Conservation (phyloP, 2,329 filamentous ascomycete genomes). For the Stachybotrys elegans region DNA sequence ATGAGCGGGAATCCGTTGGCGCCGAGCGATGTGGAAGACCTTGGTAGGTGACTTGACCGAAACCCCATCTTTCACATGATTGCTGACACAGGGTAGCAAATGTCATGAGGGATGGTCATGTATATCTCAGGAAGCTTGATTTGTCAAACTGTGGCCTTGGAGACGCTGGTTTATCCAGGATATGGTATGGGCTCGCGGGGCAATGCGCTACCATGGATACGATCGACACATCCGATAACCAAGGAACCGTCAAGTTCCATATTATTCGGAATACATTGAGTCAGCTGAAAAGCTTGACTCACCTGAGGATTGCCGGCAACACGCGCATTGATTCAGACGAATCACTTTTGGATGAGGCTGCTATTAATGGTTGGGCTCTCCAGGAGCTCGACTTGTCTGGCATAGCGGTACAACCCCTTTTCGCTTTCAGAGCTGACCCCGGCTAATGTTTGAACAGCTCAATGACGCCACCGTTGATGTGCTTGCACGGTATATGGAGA, state of each 20-base stretch:
- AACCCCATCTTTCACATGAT: not conserved
- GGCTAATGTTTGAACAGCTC: conserved; percentile 28
- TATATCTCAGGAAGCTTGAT: conserved; percentile 42
- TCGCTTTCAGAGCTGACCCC: too few relatives aligned
- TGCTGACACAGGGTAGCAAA: conserved; percentile 21
- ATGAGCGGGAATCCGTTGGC: conserved; percentile 46
- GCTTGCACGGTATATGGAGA: conserved; percentile 40
- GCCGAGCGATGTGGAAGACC: conserved; percentile 40
- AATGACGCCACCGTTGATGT: conserved; percentile 43
- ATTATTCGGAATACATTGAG: conserved; percentile 38
- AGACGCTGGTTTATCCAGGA: conserved; percentile 39
- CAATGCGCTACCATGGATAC: conserved; percentile 40
- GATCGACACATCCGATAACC: conserved; percentile 49
- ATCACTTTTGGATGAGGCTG: conserved; percentile 41
- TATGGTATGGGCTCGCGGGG: conserved; percentile 43
- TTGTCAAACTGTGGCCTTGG: conserved; percentile 47
- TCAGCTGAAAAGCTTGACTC: conserved; percentile 37
- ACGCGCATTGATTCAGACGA: conserved; percentile 40
- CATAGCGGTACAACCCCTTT: conserved; percentile 50
- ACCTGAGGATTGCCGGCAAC: conserved; percentile 46
- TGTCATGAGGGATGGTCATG: conserved; percentile 24
- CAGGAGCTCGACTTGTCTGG: conserved; percentile 51
- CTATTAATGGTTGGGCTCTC: conserved; percentile 38
- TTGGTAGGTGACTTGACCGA: conserved; percentile 32
- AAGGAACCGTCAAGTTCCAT: conserved; percentile 44